Evolutionary conservation across 2,329 filamentous ascomycete species (phyloP).

Genomic region (Aspergillus oerlinghausenensis): DNA sequence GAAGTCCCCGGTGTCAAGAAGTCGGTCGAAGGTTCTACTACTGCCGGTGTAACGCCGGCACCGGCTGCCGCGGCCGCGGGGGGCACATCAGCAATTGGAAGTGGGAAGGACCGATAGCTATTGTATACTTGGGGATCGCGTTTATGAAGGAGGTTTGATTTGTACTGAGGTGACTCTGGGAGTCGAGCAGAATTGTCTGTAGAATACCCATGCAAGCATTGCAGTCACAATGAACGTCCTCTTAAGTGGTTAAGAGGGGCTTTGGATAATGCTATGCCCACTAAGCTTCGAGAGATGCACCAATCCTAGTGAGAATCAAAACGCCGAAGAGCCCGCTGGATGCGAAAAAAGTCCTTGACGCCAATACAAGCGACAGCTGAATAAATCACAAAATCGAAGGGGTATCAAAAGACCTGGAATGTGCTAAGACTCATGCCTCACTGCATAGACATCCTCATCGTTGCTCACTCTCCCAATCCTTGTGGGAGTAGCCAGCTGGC

Average conservation of each 20-base stretch:
- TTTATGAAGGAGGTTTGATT: not conserved
- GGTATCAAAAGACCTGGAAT: conserved; percentile 1
- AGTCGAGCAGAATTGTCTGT: no score
- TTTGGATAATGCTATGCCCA: not conserved
- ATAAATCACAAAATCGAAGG: not conserved
- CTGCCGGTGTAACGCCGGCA: conserved; percentile 3
- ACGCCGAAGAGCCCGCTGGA: not conserved
- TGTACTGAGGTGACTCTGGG: not conserved
- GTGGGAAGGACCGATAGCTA: conserved; percentile 14
- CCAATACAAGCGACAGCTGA: not conserved
- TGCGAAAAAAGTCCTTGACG: not conserved
- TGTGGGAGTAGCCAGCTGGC: conserved; percentile 49
- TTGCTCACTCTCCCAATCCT: conserved; percentile 48
- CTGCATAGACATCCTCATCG: conserved; percentile 45
- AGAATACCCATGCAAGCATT: not conserved
- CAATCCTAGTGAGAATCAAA: not conserved
- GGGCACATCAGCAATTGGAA: conserved; percentile 10
- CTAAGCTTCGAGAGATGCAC: not conserved
- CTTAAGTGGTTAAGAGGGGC: not conserved
- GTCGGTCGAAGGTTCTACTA: conserved; percentile 3
- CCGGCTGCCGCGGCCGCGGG: conserved; percentile 9
- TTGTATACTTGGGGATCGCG: not conserved
- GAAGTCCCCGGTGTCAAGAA: conserved; percentile 10
- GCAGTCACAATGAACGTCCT: not conserved
- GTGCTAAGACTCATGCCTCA: conserved; percentile 13